Conservation (phyloP, 495 filamentous ascomycete species). For the Tuber borchii region DNA sequence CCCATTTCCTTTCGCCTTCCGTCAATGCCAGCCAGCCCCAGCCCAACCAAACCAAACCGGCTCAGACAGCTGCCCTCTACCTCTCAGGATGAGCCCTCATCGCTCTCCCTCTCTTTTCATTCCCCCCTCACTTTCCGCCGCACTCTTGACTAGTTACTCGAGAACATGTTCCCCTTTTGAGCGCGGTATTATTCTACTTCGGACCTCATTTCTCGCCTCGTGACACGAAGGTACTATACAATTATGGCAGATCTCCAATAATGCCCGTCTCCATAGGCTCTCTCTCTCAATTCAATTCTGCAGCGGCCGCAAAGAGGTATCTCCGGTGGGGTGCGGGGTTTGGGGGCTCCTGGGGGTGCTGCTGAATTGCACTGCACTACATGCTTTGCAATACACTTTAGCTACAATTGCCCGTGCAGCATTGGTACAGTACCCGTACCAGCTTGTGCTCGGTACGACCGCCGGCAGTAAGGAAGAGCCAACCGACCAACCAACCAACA, state of each 20-base stretch:
- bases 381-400: not conserved
- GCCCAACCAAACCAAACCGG: not conserved
- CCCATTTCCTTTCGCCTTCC: not conserved
- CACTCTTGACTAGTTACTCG: constrained; percentile 18
- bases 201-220: constrained; percentile 24
- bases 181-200: constrained; percentile 37
- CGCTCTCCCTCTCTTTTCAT: constrained; percentile 7
- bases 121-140: constrained; percentile 21
- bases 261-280: constrained; percentile 26
- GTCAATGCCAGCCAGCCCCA: not conserved
- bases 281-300: constrained; percentile 18
- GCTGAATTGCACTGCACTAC: not conserved
- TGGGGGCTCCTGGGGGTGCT: not conserved
- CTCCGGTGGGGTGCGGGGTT: constrained; percentile 38
- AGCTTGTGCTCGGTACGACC: not conserved
- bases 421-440: not conserved
- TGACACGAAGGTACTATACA: constrained; percentile 6
- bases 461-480: not conserved
- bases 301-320: constrained; percentile 28
- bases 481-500: not conserved
- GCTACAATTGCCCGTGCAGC: not conserved
- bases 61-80: not conserved
- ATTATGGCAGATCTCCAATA: constrained; percentile 27
- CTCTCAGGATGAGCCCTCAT: constrained; percentile 23
- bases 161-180: constrained; percentile 25